These are phyloP conservation scores for Diaporthe longicolla DNA, from an alignment of 2,329 filamentous ascomycete genomes.

Conservation along the genomic window DNA sequence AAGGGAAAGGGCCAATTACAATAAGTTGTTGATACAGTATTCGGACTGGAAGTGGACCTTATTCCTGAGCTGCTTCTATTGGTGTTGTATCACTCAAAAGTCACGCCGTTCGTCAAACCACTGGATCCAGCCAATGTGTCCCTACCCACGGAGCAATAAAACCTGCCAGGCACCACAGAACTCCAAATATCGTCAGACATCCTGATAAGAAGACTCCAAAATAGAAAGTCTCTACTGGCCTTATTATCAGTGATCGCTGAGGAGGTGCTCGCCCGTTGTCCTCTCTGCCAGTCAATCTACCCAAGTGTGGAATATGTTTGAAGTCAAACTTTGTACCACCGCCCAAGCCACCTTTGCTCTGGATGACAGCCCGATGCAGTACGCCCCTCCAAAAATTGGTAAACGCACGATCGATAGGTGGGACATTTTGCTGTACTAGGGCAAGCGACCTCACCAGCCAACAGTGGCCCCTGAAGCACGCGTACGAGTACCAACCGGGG, in stretches of 20 bases:
- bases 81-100: not conserved
- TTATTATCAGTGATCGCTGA: not conserved
- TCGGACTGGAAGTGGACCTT: too few species aligned
- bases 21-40: too few species aligned
- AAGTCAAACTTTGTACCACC: conserved; percentile 17
- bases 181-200: conserved; percentile 7
- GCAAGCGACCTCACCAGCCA: conserved; percentile 6
- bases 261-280: not conserved
- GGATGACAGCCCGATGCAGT: not conserved
- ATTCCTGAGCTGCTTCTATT: not conserved
- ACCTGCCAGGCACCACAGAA: not conserved
- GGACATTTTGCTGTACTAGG: not conserved
- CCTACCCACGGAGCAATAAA: not conserved
- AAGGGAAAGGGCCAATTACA: too few species aligned
- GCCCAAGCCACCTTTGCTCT: conserved; percentile 1
- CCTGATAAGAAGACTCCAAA: not conserved
- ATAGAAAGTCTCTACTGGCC: conserved; percentile 5
- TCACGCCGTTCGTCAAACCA: not conserved
- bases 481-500: conserved; percentile 6
- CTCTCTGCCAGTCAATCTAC: not conserved
- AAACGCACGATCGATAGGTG: not conserved
- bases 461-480: conserved; percentile 20
- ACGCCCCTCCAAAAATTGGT: conserved; percentile 1
- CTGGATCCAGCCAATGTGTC: too few species aligned
- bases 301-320: not conserved